phyloP scores from a whole-genome alignment of 163 green algal genomes.

The Scenedesmus sp. region DNA sequence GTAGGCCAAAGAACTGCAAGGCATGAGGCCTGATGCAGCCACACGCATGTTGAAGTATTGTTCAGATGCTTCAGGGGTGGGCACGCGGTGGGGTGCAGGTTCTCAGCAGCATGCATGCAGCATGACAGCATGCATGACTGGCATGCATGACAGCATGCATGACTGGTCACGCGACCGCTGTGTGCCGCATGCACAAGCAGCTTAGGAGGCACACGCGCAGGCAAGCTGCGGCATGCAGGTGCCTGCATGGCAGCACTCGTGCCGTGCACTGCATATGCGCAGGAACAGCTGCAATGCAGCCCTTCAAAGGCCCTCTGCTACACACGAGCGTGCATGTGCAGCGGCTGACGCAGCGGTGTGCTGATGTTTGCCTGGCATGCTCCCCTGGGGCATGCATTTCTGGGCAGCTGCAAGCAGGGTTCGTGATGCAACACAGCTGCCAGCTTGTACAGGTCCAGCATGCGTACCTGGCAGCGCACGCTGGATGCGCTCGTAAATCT shows the following conservation, averaged over 20 bases:
- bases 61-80: too few species aligned
- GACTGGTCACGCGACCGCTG: too few species aligned
- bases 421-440: neutral
- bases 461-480: constrained; percentile 44
- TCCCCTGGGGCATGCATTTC: neutral
- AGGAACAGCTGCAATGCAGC: neutral
- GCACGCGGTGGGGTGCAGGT: too few species aligned
- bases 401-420: neutral
- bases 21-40: too few species aligned
- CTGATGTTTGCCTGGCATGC: neutral
- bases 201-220: neutral
- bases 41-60: too few species aligned
- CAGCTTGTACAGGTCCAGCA: neutral
- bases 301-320: neutral
- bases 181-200: too few species aligned
- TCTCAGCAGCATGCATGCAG: neutral
- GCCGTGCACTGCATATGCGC: neutral
- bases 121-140: too few species aligned
- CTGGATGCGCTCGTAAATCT: constrained; percentile 26
- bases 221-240: neutral
- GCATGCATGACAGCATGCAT: too few species aligned
- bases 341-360: too few species aligned
- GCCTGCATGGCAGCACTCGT: neutral
- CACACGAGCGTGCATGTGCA: neutral
- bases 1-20: too few species aligned